Evolutionary conservation across 2,329 filamentous ascomycete species (phyloP), one percentile per base, ranked within the genome.

Genomic region (Aspergillus pseudoviridinutans): DNA sequence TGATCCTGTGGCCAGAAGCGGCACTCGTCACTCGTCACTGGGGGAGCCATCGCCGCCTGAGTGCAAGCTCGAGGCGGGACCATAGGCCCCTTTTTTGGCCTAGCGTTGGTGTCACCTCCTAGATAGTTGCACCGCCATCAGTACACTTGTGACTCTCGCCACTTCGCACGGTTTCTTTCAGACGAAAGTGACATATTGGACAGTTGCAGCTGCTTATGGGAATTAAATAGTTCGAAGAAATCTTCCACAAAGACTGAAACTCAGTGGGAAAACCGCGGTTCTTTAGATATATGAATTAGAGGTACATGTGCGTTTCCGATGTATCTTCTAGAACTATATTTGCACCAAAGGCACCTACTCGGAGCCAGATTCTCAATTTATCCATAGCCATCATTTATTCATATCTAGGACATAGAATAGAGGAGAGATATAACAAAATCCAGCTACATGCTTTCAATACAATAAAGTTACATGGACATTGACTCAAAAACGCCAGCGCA

Each of bases 381-480:
- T 59, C 56, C 57, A 61, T 46, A 24, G 24, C 52, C 38, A 60
- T 62, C 58, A 59, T 64, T 58, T 49, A 55, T 60, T 64, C 61
- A 56, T 66, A 57, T 61, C 61, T 58, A 12, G 51, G 17, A 46
- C 17, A 52, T 24, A 62, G 54, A 65, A 59, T 62, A 62, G 66
- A 68, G 67, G 70, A 62, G 64, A 66, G 53, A 63, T 62, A 66
- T 58, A 65, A 65, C 50, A 61, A 54, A 61, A 58, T 57, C 65
- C 61, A 38, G 49, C 58, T 67, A 70, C 64, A 68, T 67, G 53
- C 44, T 63, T 66, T 60, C 62, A 66, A 68, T 64, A 69, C 61
- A 68, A 63, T 71, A 70, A 65, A 71, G 64, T 59, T 70, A 70
- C 64, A 71, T 69, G 62, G 65, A 67, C 66, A 71, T 67, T 67